phyloP scores from a whole-genome alignment of 257 asterid genomes.

The Rubia yunnanensis region DNA sequence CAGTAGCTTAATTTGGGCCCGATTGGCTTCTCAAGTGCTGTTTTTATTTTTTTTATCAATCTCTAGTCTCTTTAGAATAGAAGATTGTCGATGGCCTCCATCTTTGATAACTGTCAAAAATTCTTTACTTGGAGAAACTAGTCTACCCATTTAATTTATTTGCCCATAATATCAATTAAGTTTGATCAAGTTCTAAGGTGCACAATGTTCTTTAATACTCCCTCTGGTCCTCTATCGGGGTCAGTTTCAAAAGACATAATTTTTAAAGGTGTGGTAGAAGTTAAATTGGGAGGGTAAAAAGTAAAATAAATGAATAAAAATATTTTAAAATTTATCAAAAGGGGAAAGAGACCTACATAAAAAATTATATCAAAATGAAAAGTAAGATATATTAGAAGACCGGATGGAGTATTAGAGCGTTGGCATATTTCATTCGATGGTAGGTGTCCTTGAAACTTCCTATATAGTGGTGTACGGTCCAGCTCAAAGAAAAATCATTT shows the following conservation, averaged over 20 bases:
- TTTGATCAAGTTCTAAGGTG: background rate
- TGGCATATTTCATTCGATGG: background rate
- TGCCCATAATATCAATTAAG: background rate
- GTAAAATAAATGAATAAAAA: no score
- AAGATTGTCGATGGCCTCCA: background rate
- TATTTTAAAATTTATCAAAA: no score
- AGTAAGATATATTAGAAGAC: no score
- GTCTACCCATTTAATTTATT: background rate
- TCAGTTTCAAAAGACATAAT: no score
- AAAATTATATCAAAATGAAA: no score
- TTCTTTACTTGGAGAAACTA: background rate
- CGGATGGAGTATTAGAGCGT: no score
- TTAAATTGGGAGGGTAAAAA: no score
- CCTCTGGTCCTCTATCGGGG: no score
- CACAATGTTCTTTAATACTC: no score
- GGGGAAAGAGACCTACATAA: no score
- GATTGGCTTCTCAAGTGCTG: background rate
- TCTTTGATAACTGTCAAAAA: background rate
- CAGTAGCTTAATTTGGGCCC: constrained; percentile 2
- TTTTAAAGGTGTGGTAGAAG: no score
- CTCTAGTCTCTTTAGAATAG: background rate
- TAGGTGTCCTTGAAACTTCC: background rate
- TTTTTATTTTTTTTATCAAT: background rate
- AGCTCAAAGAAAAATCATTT: background rate
- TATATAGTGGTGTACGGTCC: no score